phyloP scores from a whole-genome alignment of 2,329 filamentous ascomycete genomes.

The Drechslera avenae region DNA sequence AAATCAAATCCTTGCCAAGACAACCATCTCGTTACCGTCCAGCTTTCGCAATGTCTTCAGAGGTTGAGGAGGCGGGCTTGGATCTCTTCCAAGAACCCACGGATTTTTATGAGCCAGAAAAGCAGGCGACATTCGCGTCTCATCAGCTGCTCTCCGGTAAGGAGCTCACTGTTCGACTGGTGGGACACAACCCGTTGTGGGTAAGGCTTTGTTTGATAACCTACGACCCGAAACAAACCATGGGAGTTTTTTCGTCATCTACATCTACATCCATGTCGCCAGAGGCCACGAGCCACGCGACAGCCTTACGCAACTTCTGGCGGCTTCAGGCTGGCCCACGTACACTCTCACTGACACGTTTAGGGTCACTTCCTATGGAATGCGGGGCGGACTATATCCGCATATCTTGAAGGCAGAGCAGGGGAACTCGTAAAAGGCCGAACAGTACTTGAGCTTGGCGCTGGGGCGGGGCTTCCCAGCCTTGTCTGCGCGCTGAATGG shows the following conservation, averaged over 20 bases:
- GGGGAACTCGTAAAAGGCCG: conserved; percentile 64
- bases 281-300: neutral
- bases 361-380: conserved; percentile 89
- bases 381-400: conserved; percentile 76
- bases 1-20: conserved; percentile 28
- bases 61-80: conserved; percentile 46
- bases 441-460: conserved; percentile 86
- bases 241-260: neutral
- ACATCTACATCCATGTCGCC: neutral
- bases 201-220: conserved; percentile 51
- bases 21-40: conserved; percentile 16
- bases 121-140: conserved; percentile 72
- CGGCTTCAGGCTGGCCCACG: neutral
- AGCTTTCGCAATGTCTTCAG: conserved; percentile 33
- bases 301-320: neutral
- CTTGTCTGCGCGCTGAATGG: conserved; percentile 76
- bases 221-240: conserved; percentile 1
- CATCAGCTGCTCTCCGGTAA: conserved; percentile 72
- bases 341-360: conserved; percentile 20
- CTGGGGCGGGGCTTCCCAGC: conserved; percentile 82
- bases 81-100: conserved; percentile 79
- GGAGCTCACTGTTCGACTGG: conserved; percentile 72
- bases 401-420: conserved; percentile 76
- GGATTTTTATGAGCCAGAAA: conserved; percentile 78
- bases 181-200: conserved; percentile 87